These are phyloP conservation scores for Cystobasidium ongulense DNA, from an alignment of 768 basidiomycete genomes.

Conservation along the genomic window DNA sequence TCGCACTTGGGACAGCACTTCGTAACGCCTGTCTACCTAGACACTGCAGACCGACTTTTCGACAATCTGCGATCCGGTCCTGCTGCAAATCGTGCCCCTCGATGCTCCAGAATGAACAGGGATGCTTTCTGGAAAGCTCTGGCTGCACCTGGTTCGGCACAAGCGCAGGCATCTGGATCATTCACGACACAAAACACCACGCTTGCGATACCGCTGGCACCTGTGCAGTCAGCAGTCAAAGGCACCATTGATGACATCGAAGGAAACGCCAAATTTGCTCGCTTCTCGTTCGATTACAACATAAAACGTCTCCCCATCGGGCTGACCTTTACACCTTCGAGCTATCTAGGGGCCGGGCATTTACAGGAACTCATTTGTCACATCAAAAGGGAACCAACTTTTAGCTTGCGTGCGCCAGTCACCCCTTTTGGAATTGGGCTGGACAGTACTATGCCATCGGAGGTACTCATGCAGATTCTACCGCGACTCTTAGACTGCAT, in stretches of 20 bases:
- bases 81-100: no score
- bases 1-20: not conserved
- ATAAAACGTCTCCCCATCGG: constrained; percentile 53
- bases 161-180: not conserved
- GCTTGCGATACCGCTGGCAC: not conserved
- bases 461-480: constrained; percentile 48
- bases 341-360: not conserved
- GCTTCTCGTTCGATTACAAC: constrained; percentile 51
- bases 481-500: constrained; percentile 50
- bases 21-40: constrained; percentile 11
- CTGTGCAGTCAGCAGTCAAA: not conserved
- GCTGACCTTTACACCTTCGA: constrained; percentile 53
- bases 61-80: not conserved
- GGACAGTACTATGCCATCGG: constrained; percentile 48
- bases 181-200: not conserved
- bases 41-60: constrained; percentile 6
- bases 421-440: constrained; percentile 43
- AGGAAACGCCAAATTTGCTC: not conserved
- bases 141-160: not conserved
- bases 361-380: constrained; percentile 44
- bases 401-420: constrained; percentile 38
- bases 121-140: not conserved
- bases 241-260: not conserved
- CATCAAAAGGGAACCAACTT: constrained; percentile 37
- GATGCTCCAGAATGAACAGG: not conserved